A percentile compares a stretch with the other conserved stretches of the same genome.
phyloP scores from a whole-genome alignment of 345 rosid genomes.

The Tarenaya hassleriana region DNA sequence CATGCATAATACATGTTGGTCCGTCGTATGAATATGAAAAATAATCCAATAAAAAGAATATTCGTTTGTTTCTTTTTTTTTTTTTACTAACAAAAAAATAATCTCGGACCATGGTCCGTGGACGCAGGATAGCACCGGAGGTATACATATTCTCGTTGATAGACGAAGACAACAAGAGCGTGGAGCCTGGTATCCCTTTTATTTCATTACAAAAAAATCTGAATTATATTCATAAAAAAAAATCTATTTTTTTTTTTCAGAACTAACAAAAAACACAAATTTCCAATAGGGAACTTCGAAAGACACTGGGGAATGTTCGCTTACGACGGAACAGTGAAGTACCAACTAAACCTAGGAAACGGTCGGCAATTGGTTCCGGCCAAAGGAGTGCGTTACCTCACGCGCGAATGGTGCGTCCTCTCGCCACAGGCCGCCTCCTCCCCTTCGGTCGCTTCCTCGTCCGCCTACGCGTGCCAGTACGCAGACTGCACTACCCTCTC shows the following conservation, averaged over 20 bases:
- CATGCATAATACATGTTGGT: no score
- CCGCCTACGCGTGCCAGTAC: slow-evolving; percentile 47
- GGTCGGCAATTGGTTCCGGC: slow-evolving; percentile 45
- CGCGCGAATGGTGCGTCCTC: slow-evolving; percentile 70
- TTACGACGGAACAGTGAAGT: slow-evolving; percentile 67
- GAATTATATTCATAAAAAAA: no score
- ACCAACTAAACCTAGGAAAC: slow-evolving; percentile 33
- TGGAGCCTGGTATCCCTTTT: no score
- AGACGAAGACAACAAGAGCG: slow-evolving; percentile 81
- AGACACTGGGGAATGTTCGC: slow-evolving; percentile 79
- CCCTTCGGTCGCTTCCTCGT: slow-evolving; percentile 8
- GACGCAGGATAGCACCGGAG: slow-evolving; percentile 52
- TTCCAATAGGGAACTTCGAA: slow-evolving; percentile 70
- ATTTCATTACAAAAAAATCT: no score
- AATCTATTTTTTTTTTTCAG: no score
- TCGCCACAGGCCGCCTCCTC: slow-evolving; percentile 33
- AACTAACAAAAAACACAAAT: no score
- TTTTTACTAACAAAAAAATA: no score
- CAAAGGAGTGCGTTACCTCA: slow-evolving; percentile 53
- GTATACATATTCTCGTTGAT: slow-evolving; percentile 64
- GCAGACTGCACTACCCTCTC: slow-evolving; percentile 73
- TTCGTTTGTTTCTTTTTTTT: no score
- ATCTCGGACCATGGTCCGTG: no score
- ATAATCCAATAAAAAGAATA: no score
- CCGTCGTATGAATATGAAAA: no score